These are phyloP conservation scores for Tricholomella constricta DNA, from an alignment of 768 basidiomycete genomes.

Conservation along the genomic window DNA sequence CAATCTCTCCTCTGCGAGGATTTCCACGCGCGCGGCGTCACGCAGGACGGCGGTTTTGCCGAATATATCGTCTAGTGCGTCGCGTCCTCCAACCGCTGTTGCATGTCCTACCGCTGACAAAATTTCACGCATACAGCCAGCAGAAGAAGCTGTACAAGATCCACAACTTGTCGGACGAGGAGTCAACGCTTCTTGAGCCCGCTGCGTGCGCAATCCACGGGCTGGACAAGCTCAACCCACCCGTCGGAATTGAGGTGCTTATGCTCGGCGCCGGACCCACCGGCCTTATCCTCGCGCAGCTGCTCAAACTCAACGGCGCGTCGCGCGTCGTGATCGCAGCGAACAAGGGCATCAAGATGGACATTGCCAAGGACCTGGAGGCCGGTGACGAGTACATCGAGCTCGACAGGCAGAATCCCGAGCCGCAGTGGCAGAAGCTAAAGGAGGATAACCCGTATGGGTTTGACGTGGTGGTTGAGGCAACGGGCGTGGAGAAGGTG, in stretches of 20 bases:
- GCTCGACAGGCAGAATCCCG: slow-evolving; percentile 74
- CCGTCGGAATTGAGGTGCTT: slow-evolving; percentile 83
- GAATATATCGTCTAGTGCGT: slow-evolving; percentile 85
- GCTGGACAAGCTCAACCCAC: slow-evolving; percentile 81
- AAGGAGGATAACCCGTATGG: slow-evolving; percentile 84
- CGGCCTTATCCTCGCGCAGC: slow-evolving; percentile 84
- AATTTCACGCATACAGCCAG: slow-evolving; percentile 24
- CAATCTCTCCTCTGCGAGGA: slow-evolving; percentile 81
- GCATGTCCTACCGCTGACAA: background rate
- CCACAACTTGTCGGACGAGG: slow-evolving; percentile 83
- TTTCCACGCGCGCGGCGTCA: slow-evolving; percentile 80
- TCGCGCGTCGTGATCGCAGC: slow-evolving; percentile 80
- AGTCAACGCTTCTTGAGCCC: slow-evolving; percentile 86
- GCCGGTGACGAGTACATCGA: slow-evolving; percentile 87
- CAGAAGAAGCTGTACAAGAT: slow-evolving; percentile 85
- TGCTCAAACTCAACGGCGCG: slow-evolving; percentile 87
- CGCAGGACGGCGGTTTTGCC: slow-evolving; percentile 83
- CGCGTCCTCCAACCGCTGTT: background rate
- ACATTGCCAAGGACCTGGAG: slow-evolving; percentile 77
- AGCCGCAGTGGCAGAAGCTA: slow-evolving; percentile 77
- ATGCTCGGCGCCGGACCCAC: slow-evolving; percentile 91
- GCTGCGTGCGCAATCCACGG: slow-evolving; percentile 92
- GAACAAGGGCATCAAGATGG: slow-evolving; percentile 90
- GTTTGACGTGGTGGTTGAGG: slow-evolving; percentile 77
- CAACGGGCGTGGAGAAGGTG: slow-evolving; percentile 77